Base-by-base conservation (phyloP, 306 rosid genomes). In the Pterocarpus macrocarpus region DNA sequence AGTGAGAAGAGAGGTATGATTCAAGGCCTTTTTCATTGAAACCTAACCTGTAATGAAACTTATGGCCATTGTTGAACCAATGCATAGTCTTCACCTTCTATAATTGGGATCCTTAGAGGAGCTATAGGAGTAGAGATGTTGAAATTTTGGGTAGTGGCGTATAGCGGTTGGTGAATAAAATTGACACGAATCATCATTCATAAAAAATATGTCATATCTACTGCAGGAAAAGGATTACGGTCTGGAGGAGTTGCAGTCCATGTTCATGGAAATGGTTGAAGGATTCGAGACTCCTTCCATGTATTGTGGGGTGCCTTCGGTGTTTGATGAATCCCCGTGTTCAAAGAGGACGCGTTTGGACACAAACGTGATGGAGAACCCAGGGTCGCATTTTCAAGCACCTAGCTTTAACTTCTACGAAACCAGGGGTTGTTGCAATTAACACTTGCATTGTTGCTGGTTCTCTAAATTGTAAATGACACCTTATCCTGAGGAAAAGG, bases 231-330 rank as follows among this genome's bases (percentile, higher is more conserved):
- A 84, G 81, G 77, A n/a, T 30, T 90, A 83, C 5, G 90, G 81
- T 53, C 8, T 88, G 72, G 92, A 85, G 79, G 98, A 94, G 76
- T 79, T 90, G 70, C 95, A 85, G 69, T 58, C 30, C 4, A 92
- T 92, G 95, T 65, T 94, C 0, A 76, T 72, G 82, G 95, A 94
- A 81, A 92, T 94, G 92, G 92, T 53, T 8, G n/a, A 86, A 80
- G 95, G 87, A 53, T 87, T 91, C 8, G 81, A 86, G n/a, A 28
- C 75, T 87, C 43, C 87, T 1, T 5, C 84, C 1, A 74, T 73
- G 77, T 86, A 72, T n/a, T 73, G 59, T 35, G 92, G 77, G 35
- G 64, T 70, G 11, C 17, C 82, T 5, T 69, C 89, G 0, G 16
- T 64, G 38, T 43, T 75, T 30, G 87, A 83, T 32, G 88, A 85